Percentiles rank a stretch among this genome's conserved stretches.
phyloP scores from a whole-genome alignment of 2,329 filamentous ascomycete species.

The Ambrosiella cleistominuta region DNA sequence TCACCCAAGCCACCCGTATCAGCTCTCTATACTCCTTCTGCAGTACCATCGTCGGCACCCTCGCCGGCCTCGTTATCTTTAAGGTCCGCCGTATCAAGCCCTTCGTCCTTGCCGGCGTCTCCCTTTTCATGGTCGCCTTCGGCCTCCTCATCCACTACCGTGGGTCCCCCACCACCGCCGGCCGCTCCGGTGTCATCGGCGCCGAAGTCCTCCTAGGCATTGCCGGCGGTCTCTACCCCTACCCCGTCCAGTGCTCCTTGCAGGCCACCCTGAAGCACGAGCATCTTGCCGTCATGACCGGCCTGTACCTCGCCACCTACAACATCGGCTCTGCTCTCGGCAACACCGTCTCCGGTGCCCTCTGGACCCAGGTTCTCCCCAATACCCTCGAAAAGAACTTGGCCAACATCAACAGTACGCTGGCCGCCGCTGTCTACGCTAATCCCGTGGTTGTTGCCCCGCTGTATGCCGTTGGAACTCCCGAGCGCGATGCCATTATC shows the following conservation, averaged over 20 bases:
- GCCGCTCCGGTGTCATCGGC: slow-evolving; percentile 40
- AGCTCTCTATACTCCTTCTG: slow-evolving; percentile 38
- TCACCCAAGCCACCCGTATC: slow-evolving; percentile 39
- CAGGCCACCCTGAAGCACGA: slow-evolving; percentile 28
- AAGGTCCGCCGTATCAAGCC: slow-evolving; percentile 41
- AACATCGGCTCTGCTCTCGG: slow-evolving; percentile 44
- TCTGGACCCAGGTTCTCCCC: slow-evolving; percentile 43
- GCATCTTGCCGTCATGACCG: slow-evolving; percentile 45
- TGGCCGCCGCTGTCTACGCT: slow-evolving; percentile 21
- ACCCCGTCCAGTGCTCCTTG: slow-evolving; percentile 29
- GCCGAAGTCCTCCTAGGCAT: slow-evolving; percentile 45
- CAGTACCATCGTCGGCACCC: slow-evolving; percentile 39
- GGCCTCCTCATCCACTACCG: slow-evolving; percentile 46
- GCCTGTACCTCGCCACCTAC: slow-evolving; percentile 44
- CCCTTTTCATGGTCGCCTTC: slow-evolving; percentile 46
- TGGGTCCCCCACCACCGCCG: slow-evolving; percentile 27
- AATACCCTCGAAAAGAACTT: slow-evolving; percentile 24
- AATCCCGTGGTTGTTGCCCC: slow-evolving; percentile 21
- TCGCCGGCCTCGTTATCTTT: slow-evolving; percentile 39
- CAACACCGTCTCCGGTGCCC: slow-evolving; percentile 40
- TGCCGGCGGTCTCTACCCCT: slow-evolving; percentile 44
- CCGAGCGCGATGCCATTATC: slow-evolving; percentile 27
- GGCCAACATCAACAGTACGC: slow-evolving; percentile 21
- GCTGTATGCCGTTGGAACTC: slow-evolving; percentile 25
- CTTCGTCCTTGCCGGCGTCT: slow-evolving; percentile 44